Conservation (phyloP, 2,329 filamentous ascomycete species). For the Tympanopsis confertula region DNA sequence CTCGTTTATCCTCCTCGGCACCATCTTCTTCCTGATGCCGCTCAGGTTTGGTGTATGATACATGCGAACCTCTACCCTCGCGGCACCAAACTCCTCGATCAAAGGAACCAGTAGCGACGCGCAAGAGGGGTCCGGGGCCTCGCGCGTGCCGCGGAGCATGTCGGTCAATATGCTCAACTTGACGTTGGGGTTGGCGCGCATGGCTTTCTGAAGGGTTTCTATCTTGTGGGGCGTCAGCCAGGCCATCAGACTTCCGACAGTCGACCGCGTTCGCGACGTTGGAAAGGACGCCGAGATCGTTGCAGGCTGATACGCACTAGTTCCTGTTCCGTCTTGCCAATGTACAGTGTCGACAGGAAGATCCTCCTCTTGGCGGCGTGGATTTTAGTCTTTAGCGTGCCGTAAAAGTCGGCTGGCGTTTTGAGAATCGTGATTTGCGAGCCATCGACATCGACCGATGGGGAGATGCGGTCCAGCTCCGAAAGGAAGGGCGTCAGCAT, state of each 20-base stretch:
- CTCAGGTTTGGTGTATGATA: constrained; percentile 95
- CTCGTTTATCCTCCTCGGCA: constrained; percentile 88
- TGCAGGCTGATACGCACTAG: constrained; percentile 37
- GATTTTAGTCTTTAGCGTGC: constrained; percentile 81
- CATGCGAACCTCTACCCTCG: constrained; percentile 86
- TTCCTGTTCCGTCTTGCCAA: constrained; percentile 85
- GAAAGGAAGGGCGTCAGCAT: constrained; percentile 42
- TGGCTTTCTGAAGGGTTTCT: constrained; percentile 61
- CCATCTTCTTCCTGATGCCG: constrained; percentile 68
- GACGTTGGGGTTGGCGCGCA: constrained; percentile 63
- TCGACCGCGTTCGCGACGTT: constrained; percentile 5
- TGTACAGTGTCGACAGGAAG: constrained; percentile 92
- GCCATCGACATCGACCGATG: constrained; percentile 76
- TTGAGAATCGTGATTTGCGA: constrained; percentile 70
- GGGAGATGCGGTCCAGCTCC: constrained; percentile 79
- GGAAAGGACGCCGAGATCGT: neutral
- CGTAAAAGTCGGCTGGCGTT: constrained; percentile 81
- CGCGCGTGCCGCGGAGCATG: constrained; percentile 78
- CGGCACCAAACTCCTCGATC: constrained; percentile 70
- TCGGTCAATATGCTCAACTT: constrained; percentile 85
- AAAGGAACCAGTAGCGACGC: constrained; percentile 78
- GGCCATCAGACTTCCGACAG: constrained; percentile 6
- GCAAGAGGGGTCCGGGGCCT: constrained; percentile 74
- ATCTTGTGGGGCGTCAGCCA: constrained; percentile 36
- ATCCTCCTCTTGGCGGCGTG: constrained; percentile 65